Conservation (phyloP, 129 eudicot genomes). For the Scalesia atractyloides region DNA sequence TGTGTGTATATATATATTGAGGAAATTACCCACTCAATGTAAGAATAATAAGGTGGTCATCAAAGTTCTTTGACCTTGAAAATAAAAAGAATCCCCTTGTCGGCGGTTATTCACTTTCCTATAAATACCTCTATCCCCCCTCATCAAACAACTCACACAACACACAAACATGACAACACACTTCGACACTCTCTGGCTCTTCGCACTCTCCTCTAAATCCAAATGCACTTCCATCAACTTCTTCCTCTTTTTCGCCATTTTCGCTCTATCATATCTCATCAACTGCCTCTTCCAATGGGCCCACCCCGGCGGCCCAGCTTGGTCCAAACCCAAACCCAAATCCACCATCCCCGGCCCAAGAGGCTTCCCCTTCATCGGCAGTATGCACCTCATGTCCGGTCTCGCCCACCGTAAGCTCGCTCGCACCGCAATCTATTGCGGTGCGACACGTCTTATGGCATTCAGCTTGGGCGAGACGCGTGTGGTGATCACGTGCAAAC, state of each 20-base stretch:
- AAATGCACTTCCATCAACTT: slow-evolving; percentile 45
- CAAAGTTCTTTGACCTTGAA: slow-evolving; percentile 8
- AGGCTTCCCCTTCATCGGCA: slow-evolving; percentile 69
- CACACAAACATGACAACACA: slow-evolving; percentile 38
- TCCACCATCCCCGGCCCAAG: slow-evolving; percentile 66
- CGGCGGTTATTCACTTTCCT: slow-evolving; percentile 27
- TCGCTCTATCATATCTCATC: slow-evolving; percentile 31
- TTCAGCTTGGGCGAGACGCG: slow-evolving; percentile 82
- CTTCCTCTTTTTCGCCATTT: slow-evolving; percentile 22
- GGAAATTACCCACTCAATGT: no score
- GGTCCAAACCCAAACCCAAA: slow-evolving; percentile 45
- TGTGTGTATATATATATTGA: no score
- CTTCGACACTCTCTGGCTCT: slow-evolving; percentile 61
- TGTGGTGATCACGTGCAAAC: slow-evolving; percentile 64
- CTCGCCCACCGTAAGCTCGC: slow-evolving; percentile 83
- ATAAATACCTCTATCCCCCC: slow-evolving; percentile 28
- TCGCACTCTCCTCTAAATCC: slow-evolving; percentile 61
- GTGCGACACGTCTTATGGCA: slow-evolving; percentile 72
- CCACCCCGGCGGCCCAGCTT: slow-evolving; percentile 70
- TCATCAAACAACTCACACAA: neutral
- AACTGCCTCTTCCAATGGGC: slow-evolving; percentile 47
- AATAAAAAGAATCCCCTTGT: slow-evolving; percentile 18
- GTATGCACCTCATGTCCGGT: slow-evolving; percentile 74
- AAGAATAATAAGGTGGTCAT: neutral
- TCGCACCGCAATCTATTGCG: slow-evolving; percentile 41